Conservation (phyloP, 139 green algal genomes). For the Chlorella sorokiniana region DNA sequence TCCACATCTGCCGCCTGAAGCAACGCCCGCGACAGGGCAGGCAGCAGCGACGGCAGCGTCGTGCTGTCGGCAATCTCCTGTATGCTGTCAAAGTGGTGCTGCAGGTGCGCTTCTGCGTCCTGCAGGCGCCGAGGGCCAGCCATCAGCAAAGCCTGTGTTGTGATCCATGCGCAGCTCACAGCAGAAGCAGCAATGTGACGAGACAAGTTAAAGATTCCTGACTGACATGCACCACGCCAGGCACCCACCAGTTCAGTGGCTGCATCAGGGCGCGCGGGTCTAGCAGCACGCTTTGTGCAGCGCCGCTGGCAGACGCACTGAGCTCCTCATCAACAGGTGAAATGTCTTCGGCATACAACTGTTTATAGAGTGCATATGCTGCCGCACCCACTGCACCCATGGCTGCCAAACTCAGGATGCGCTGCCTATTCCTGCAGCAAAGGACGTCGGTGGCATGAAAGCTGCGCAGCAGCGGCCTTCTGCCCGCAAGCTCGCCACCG, state of each 20-base stretch:
- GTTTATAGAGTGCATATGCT: slow-evolving; percentile 34
- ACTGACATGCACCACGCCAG: too few species aligned
- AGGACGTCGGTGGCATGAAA: not conserved
- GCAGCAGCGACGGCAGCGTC: slow-evolving; percentile 72
- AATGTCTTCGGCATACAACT: not conserved
- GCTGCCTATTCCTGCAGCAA: slow-evolving; percentile 24
- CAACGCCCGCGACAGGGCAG: slow-evolving; percentile 48
- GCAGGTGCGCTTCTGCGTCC: slow-evolving; percentile 37
- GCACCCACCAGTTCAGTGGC: not conserved
- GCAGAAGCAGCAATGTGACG: too few species aligned
- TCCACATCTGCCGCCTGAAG: slow-evolving; percentile 50
- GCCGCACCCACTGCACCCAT: slow-evolving; percentile 21
- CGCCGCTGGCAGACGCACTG: not conserved
- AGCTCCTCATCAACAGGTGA: not conserved
- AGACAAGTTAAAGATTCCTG: too few species aligned
- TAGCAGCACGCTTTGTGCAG: not conserved
- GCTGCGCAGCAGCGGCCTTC: not conserved
- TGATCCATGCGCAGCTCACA: not conserved
- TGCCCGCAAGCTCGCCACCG: too few species aligned
- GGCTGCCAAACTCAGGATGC: slow-evolving; percentile 9
- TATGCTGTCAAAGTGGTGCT: slow-evolving; percentile 74
- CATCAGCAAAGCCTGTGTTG: not conserved
- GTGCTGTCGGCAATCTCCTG: slow-evolving; percentile 71
- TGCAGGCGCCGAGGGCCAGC: not conserved
- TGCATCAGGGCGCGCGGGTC: not conserved